Percentiles rank a stretch among this genome's conserved stretches.
phyloP scores from a whole-genome alignment of 768 basidiomycete species.

The Hygrophoropsis aurantiaca region DNA sequence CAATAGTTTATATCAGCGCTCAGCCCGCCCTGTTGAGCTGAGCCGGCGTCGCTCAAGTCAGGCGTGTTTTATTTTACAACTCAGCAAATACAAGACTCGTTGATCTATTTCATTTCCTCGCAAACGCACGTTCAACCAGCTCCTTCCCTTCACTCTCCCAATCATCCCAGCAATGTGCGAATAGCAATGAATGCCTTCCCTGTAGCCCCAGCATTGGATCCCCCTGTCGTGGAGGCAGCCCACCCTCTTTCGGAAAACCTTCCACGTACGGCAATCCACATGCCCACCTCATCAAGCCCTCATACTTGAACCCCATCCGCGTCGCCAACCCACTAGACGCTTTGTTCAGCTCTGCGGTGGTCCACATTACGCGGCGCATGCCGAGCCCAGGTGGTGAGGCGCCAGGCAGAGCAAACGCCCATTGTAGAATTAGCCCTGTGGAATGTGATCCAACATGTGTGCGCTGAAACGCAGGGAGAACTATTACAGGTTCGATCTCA shows the following conservation, averaged over 20 bases:
- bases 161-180: conserved; percentile 43
- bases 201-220: conserved; percentile 3
- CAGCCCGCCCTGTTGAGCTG: too few relatives aligned
- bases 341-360: conserved; percentile 35
- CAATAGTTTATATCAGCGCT: too few relatives aligned
- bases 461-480: conserved; percentile 38
- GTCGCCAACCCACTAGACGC: conserved; percentile 38
- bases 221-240: conserved; percentile 7
- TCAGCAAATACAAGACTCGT: too few relatives aligned
- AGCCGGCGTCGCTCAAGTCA: too few relatives aligned
- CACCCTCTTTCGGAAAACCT: conserved; percentile 27
- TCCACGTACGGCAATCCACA: conserved; percentile 29
- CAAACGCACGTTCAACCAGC: conserved; percentile 23
- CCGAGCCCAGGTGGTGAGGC: conserved; percentile 32
- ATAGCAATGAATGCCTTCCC: conserved; percentile 31
- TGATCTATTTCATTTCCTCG: conserved; percentile 12
- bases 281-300: conserved; percentile 42
- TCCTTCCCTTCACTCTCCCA: conserved; percentile 38
- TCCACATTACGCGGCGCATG: conserved; percentile 50
- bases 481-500: conserved; percentile 33
- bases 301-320: conserved; percentile 47
- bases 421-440: conserved; percentile 33
- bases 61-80: too few relatives aligned
- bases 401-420: conserved; percentile 24
- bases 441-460: conserved; percentile 43